Percentiles rank a stretch among this genome's conserved stretches.
phyloP scores from a whole-genome alignment of 345 rosid genomes.

The Populus pruinosa region DNA sequence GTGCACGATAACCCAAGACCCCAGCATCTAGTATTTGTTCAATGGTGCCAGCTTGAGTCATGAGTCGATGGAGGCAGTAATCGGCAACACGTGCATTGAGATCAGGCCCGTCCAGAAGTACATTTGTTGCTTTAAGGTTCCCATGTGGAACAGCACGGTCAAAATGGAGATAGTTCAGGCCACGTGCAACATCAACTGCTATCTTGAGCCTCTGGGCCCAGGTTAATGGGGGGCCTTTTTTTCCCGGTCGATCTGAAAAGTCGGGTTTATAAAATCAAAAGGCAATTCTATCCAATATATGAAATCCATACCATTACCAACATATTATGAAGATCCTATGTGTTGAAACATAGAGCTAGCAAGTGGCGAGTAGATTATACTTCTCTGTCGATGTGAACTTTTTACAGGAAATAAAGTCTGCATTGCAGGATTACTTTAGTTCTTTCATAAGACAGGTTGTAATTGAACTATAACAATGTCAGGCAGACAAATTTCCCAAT shows the following conservation, averaged over 20 bases:
- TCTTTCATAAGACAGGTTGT: neutral
- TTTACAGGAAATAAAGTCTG: neutral
- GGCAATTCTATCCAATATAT: neutral
- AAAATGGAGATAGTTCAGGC: slow-evolving; percentile 95
- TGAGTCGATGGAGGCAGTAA: slow-evolving; percentile 92
- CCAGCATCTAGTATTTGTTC: slow-evolving; percentile 96
- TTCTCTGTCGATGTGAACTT: neutral
- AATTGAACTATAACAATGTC: neutral
- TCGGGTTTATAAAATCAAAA: slow-evolving; percentile 10
- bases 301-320: neutral
- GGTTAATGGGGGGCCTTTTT: slow-evolving; percentile 73
- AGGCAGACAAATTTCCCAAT: neutral
- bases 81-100: slow-evolving; percentile 95
- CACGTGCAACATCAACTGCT: slow-evolving; percentile 96
- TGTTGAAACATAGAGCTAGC: neutral
- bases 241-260: slow-evolving; percentile 83
- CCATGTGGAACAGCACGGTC: slow-evolving; percentile 98
- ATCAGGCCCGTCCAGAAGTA: slow-evolving; percentile 81
- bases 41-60: slow-evolving; percentile 91
- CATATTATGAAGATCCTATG: neutral
- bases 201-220: slow-evolving; percentile 88
- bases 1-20: slow-evolving; percentile 87
- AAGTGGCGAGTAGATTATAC: neutral
- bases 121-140: slow-evolving; percentile 82
- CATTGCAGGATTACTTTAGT: neutral